Evolutionary conservation across 2,329 filamentous ascomycete genomes (phyloP).

Genomic region (Botrytis galanthina): DNA sequence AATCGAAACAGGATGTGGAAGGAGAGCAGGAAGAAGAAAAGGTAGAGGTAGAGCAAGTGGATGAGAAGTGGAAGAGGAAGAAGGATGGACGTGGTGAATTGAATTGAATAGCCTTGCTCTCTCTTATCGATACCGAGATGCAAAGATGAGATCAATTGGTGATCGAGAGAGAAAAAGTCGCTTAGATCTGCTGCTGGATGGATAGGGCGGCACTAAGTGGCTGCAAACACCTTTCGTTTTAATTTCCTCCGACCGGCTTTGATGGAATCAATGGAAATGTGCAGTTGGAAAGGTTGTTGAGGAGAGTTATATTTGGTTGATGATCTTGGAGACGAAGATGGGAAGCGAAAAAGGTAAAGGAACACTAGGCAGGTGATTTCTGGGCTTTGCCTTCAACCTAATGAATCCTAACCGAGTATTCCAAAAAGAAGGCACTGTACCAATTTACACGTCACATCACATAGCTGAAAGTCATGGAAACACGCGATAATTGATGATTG

Average conservation of each 20-base stretch:
- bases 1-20: background rate
- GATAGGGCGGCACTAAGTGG: constrained; percentile 4
- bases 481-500: background rate
- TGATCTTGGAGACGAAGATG: background rate
- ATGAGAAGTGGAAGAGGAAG: background rate
- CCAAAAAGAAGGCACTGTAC: background rate
- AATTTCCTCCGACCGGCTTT: background rate
- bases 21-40: background rate
- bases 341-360: background rate
- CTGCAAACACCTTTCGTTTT: background rate
- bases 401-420: constrained; percentile 9
- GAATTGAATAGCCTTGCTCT: background rate
- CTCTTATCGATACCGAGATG: constrained; percentile 15
- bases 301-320: background rate
- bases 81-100: background rate
- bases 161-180: constrained; percentile 1
- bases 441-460: constrained; percentile 2
- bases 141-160: constrained; percentile 10
- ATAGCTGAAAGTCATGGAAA: background rate
- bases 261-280: background rate
- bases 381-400: background rate
- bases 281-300: background rate
- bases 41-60: background rate
- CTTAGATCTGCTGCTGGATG: constrained; percentile 8
- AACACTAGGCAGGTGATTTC: constrained; percentile 1